Conservation (phyloP, 2,329 filamentous ascomycete genomes). For the Calonectria pteridis region DNA sequence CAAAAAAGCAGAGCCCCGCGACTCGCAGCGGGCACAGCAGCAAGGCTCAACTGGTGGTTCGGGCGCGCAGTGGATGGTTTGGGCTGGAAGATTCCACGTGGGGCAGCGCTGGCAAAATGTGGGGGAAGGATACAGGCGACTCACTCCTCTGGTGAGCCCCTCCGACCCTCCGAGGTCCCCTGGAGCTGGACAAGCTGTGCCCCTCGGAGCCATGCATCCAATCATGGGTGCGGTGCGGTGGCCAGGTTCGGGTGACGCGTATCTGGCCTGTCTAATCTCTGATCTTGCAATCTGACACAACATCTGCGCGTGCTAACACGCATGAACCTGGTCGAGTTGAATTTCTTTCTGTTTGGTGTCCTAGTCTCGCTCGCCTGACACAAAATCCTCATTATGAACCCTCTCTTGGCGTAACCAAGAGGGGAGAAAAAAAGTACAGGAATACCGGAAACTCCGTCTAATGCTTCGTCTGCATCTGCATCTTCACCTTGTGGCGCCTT, state of each 20-base stretch:
- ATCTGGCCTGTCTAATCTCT: not conserved
- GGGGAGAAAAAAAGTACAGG: not conserved
- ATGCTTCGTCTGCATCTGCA: slow-evolving; percentile 5
- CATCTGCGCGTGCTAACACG: not conserved
- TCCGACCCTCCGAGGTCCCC: not conserved
- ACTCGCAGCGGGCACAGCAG: not conserved
- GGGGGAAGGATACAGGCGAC: slow-evolving; percentile 27
- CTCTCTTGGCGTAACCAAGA: not conserved
- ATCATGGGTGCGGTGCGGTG: not conserved
- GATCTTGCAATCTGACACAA: not conserved
- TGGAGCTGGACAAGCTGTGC: not conserved
- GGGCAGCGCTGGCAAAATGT: slow-evolving; percentile 34
- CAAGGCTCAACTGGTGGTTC: slow-evolving; percentile 22
- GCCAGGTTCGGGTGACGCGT: not conserved
- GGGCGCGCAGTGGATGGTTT: slow-evolving; percentile 24
- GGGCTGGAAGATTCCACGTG: slow-evolving; percentile 47
- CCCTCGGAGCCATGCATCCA: not conserved
- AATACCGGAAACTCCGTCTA: slow-evolving; percentile 22
- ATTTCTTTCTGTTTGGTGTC: not conserved
- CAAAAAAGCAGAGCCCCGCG: slow-evolving; percentile 23
- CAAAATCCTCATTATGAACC: not conserved
- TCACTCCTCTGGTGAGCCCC: not conserved
- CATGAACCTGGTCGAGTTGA: not conserved
- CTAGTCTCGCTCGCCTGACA: not conserved
- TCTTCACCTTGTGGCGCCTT: not conserved